Evolutionary conservation across 768 basidiomycete genomes (phyloP), one percentile per base, ranked within the genome.

Genomic region (Boletus sp.): DNA sequence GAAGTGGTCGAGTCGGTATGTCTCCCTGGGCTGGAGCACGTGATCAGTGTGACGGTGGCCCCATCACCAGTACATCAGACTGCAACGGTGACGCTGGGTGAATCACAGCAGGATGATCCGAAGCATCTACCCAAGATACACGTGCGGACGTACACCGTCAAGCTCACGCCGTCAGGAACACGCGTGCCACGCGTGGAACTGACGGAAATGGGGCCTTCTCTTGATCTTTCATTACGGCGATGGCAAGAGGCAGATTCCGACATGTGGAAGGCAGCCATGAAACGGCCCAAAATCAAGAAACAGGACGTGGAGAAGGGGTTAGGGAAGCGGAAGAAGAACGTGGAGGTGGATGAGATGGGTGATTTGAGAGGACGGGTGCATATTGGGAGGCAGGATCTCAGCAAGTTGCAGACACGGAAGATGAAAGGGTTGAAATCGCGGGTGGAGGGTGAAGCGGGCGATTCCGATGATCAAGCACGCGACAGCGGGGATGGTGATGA

Each of bases 261-360:
- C 63, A 69, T 91, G 64, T 75, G 86, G 73, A 92, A 90, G 71
- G 80, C 79, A 56, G 91, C 95, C 13, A 79, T 92, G 79, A 88
- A 77, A 68, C 78, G 85, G 55, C 89, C 91, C 15, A 97, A 95
- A 77, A 62, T 98, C 57, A 90, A 88, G 76, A 94, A 96, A 77
- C 80, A 79, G 55, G 90, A 94, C 34, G 74, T 96, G 44, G 92
- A 90, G 74, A 84, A 80, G 68, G 93, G 93, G 0, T 66, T 93
- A 10, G 93, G 91, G n/a, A 91, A 90, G 80, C 91, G 90, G 79
- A 83, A 79, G 72, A 95, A 93, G 83, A 99, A 99, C 68, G 68
- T 93, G 72, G 93, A 93, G 76, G 90, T 93, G 64, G 96, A 99
- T 76, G 93, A 91, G 72, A 97, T 98, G 96, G 97, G 97, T 53